phyloP scores from a whole-genome alignment of 192 early-diverging fungal genomes.

The Mortierella claussenii region DNA sequence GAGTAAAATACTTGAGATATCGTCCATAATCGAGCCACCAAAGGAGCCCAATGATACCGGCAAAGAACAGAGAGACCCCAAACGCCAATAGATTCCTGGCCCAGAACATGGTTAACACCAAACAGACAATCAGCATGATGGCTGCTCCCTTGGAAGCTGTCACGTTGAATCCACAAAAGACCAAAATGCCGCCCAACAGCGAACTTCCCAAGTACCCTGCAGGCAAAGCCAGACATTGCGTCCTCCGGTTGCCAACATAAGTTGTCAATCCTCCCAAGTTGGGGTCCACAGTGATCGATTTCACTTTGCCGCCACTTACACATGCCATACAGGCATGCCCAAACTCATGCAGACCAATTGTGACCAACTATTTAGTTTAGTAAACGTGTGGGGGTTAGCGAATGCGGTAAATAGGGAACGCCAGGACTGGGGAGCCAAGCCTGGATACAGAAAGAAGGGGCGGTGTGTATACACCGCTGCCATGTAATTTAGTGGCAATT shows the following conservation, averaged over 20 bases:
- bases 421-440: too few species aligned
- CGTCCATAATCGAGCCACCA: slow-evolving; percentile 84
- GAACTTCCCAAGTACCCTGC: slow-evolving; percentile 93
- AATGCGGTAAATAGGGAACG: too few species aligned
- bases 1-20: slow-evolving; percentile 89
- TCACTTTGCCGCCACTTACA: slow-evolving; percentile 89
- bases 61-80: slow-evolving; percentile 82
- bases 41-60: slow-evolving; percentile 81
- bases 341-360: slow-evolving; percentile 95
- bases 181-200: slow-evolving; percentile 89
- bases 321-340: slow-evolving; percentile 89
- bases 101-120: slow-evolving; percentile 88
- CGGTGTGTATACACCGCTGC: too few species aligned
- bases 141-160: slow-evolving; percentile 88
- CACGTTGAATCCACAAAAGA: slow-evolving; percentile 93
- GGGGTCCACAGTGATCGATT: slow-evolving; percentile 91
- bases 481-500: too few species aligned
- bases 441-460: not conserved
- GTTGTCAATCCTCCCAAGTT: slow-evolving; percentile 90
- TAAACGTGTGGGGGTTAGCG: too few species aligned
- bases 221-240: slow-evolving; percentile 82
- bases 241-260: slow-evolving; percentile 63
- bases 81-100: slow-evolving; percentile 91
- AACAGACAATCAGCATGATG: slow-evolving; percentile 84
- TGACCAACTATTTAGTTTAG: slow-evolving; percentile 77